Conservation (phyloP, 1,139 yeast species). For the Candida sp. region DNA sequence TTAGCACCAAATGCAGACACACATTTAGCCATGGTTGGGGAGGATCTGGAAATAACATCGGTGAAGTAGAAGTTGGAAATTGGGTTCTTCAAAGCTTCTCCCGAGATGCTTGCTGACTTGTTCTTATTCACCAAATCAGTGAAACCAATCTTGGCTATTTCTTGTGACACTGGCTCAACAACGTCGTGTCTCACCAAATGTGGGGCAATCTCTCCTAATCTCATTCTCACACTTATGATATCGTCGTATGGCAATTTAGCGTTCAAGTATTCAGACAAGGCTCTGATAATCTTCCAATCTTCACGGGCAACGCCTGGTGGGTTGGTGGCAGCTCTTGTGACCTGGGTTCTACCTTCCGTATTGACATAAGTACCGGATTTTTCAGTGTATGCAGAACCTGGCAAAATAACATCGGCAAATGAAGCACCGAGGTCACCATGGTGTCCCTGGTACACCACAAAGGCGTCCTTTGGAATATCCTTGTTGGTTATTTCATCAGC, state of each 20-base stretch:
- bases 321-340: conserved; percentile 85
- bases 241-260: conserved; percentile 81
- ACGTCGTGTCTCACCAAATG: conserved; percentile 79
- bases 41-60: conserved; percentile 84
- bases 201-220: conserved; percentile 83
- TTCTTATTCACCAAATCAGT: conserved; percentile 45
- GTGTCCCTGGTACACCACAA: conserved; percentile 91
- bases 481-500: conserved; percentile 79
- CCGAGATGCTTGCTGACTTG: conserved; percentile 43
- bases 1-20: conserved; percentile 68
- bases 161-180: conserved; percentile 68
- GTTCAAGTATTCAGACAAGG: conserved; percentile 78
- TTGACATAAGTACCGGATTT: conserved; percentile 88
- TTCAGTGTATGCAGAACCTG: conserved; percentile 91
- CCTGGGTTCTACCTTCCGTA: conserved; percentile 90
- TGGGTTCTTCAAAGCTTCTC: conserved; percentile 65
- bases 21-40: conserved; percentile 92
- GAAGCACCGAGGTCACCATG: conserved; percentile 94
- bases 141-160: conserved; percentile 64
- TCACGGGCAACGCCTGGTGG: conserved; percentile 95
- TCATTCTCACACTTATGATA: conserved; percentile 65
- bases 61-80: conserved; percentile 88
- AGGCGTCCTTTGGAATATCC: conserved; percentile 83
- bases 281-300: conserved; percentile 91
- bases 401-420: conserved; percentile 85